Percentiles rank a stretch among this genome's conserved stretches.
Conservation (phyloP, 1,284 basidiomycete species). For the Sutorius eximius region DNA sequence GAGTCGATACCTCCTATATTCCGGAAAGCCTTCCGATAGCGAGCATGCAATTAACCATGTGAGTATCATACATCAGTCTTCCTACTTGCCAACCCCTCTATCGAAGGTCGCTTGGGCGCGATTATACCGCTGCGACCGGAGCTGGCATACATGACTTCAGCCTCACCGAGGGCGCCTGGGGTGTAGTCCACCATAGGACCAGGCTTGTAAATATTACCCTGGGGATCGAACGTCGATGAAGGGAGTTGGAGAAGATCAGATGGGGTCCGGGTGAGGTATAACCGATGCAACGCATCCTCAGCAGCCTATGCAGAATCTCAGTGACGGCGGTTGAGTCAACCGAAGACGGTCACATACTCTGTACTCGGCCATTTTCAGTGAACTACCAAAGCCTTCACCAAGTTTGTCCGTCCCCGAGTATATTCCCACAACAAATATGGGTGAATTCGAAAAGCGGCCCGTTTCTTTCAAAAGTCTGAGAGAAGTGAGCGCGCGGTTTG, state of each 20-base stretch:
- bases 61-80: constrained; percentile 31
- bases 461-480: constrained; percentile 84
- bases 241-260: constrained; percentile 65
- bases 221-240: constrained; percentile 53
- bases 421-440: constrained; percentile 92
- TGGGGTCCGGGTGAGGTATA: constrained; percentile 79
- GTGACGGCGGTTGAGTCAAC: neutral
- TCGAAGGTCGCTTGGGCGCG: constrained; percentile 31
- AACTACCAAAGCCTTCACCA: constrained; percentile 93
- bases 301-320: constrained; percentile 56
- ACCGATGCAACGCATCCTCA: constrained; percentile 77
- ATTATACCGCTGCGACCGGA: constrained; percentile 45
- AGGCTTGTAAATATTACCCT: constrained; percentile 28
- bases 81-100: constrained; percentile 20
- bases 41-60: constrained; percentile 30
- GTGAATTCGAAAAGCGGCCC: constrained; percentile 84
- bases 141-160: constrained; percentile 69
- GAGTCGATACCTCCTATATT: neutral
- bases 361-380: constrained; percentile 93
- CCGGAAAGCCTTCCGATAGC: constrained; percentile 14
- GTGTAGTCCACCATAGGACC: constrained; percentile 44
- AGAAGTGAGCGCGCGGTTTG: neutral
- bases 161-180: constrained; percentile 54
- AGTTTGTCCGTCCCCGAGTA: constrained; percentile 88
- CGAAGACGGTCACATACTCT: constrained; percentile 52